These are phyloP conservation scores for Fragilaria crotonensis DNA, from an alignment of 108 stramenopile species.

Conservation along the genomic window DNA sequence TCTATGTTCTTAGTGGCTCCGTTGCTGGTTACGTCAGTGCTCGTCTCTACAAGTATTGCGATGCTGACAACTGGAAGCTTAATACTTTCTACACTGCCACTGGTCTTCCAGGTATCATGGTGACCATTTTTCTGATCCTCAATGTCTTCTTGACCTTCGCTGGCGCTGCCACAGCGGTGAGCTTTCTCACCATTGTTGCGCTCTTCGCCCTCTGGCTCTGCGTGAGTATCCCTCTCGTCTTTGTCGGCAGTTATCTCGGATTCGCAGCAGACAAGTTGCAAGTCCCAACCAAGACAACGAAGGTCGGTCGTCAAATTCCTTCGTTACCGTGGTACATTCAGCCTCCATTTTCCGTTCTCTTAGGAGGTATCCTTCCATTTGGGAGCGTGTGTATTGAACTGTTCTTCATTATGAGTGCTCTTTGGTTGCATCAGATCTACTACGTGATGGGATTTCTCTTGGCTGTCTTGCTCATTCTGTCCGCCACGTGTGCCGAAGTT, in stretches of 20 bases:
- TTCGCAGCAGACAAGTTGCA: constrained; percentile 71
- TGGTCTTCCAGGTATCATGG: constrained; percentile 70
- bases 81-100: constrained; percentile 81
- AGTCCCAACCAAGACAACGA: constrained; percentile 89
- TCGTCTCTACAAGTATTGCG: constrained; percentile 91
- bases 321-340: constrained; percentile 78
- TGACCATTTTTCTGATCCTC: constrained; percentile 78
- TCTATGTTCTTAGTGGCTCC: constrained; percentile 89
- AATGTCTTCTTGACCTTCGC: constrained; percentile 76
- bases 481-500: constrained; percentile 93
- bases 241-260: constrained; percentile 94
- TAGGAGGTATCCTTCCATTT: constrained; percentile 97
- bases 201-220: constrained; percentile 88
- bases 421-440: constrained; percentile 98
- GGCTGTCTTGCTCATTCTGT: constrained; percentile 88
- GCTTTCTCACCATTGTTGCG: constrained; percentile 82
- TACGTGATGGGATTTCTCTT: constrained; percentile 99
- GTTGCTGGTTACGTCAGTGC: constrained; percentile 87
- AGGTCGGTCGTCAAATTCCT: constrained; percentile 90
- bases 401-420: constrained; percentile 97
- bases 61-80: constrained; percentile 75
- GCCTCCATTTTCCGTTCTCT: constrained; percentile 62
- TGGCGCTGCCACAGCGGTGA: constrained; percentile 90
- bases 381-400: constrained; percentile 98
- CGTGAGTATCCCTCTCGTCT: constrained; percentile 90